Evolutionary conservation across 1,139 yeast species (phyloP), one percentile per base, ranked within the genome.

Genomic region (Nakaseomyces bracarensis): DNA sequence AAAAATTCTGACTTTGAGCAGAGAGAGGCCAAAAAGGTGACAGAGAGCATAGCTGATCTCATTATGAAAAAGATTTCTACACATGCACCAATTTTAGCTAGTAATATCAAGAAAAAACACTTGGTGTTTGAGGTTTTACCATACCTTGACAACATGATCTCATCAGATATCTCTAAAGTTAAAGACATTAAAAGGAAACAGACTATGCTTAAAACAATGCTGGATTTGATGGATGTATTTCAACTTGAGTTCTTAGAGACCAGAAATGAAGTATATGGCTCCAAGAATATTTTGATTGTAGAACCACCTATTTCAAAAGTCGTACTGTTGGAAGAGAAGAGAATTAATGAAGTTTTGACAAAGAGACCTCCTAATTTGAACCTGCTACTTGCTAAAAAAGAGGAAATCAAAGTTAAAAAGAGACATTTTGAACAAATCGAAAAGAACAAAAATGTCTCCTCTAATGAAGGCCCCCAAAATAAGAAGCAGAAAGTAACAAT

Each of bases 71-170:
- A 44, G 20, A 36, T 54, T 3, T 44, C 53, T 2, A 22, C 37
- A 3, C 38, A 40, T 6, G 20, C 40, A 3, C 53, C 61, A 2
- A 20, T 42, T 1, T 25, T 48, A 14, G 39, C 45, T 2, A 44
- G 53, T 3, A 55, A 48, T 36, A 40, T 47, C 7, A 44, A 50
- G 36, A 49, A 43, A 28, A 45, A 46, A 11, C 43, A 55, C 2
- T 31, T 58, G 25, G 39, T 51, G 1, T 45, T 51, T 49, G 68
- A 66, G 49, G 51, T 73, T 50, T 48, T 80, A 15, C 82, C 83
- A 2, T 66, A 66, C 41, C 42, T 79, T 31, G 68, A 70, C 43
- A 52, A 57, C 18, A 67, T 79, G 36, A 43, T 79, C 4, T 61
- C 70, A 0, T 78, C 81, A 0, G 70, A 67, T 38, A 45, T 65